Percentiles rank a stretch among this genome's conserved stretches.
Conservation (phyloP, 2,329 filamentous ascomycete species). For the Monosporascus cannonballus region DNA sequence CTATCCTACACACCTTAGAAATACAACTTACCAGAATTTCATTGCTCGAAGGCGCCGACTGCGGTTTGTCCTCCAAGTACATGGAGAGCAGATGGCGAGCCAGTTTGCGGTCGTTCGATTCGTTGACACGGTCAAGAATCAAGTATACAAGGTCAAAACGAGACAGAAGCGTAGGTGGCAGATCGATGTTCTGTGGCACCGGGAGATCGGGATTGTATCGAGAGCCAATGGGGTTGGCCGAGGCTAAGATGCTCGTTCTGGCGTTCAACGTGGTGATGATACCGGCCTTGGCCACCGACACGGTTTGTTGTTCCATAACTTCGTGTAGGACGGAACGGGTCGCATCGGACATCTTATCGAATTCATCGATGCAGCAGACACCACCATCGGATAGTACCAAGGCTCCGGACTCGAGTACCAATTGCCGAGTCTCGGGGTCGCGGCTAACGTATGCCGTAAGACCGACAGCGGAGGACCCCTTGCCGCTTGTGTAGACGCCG, state of each 20-base stretch:
- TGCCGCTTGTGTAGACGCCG: constrained; percentile 74
- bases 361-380: constrained; percentile 80
- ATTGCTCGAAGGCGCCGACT: constrained; percentile 65
- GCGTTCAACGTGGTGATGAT: constrained; percentile 97
- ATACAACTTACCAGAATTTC: constrained; percentile 69
- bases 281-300: constrained; percentile 81
- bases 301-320: constrained; percentile 85
- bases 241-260: constrained; percentile 89
- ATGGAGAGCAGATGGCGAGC: constrained; percentile 91
- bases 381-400: constrained; percentile 75
- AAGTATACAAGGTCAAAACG: constrained; percentile 97
- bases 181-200: constrained; percentile 95
- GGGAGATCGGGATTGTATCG: constrained; percentile 95
- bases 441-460: constrained; percentile 76
- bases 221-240: constrained; percentile 95
- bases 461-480: constrained; percentile 76
- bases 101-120: constrained; percentile 79
- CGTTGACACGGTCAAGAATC: constrained; percentile 89
- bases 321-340: constrained; percentile 79
- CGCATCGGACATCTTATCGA: constrained; percentile 78
- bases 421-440: constrained; percentile 72
- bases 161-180: constrained; percentile 88
- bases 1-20: not conserved
- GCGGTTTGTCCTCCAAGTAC: constrained; percentile 92
- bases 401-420: constrained; percentile 75